A percentile compares a stretch with the other conserved stretches of the same genome.
Evolutionary conservation across 139 green algal species (phyloP).

Genomic region (Chlamydomonas schloesseri): DNA sequence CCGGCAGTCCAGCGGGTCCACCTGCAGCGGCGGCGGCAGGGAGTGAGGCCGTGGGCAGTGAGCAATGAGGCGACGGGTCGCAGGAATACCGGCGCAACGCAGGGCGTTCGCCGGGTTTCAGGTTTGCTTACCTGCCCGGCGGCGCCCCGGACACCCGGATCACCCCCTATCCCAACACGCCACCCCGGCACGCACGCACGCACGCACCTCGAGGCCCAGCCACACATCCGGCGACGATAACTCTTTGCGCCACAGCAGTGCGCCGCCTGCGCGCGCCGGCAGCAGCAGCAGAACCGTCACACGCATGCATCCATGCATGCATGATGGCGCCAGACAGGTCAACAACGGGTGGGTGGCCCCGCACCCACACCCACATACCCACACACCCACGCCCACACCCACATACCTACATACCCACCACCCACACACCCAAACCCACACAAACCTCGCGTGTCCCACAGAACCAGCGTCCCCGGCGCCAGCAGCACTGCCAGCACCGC

Average conservation of each 20-base stretch:
- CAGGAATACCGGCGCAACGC: too few species aligned
- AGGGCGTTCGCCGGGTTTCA: too few species aligned
- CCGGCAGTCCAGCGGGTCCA: conserved; percentile 75
- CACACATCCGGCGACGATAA: conserved; percentile 59
- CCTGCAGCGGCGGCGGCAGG: background rate
- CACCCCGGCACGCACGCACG: too few species aligned
- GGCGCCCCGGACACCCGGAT: too few species aligned
- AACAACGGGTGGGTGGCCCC: too few species aligned
- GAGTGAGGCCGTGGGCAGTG: background rate
- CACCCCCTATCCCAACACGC: too few species aligned
- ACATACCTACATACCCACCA: background rate
- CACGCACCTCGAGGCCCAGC: conserved; percentile 43
- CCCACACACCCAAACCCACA: background rate
- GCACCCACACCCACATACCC: too few species aligned
- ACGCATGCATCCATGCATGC: too few species aligned
- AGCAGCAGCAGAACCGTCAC: background rate
- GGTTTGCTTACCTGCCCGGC: too few species aligned
- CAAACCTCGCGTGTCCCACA: conserved; percentile 79
- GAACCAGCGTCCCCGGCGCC: conserved; percentile 70
- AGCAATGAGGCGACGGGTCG: too few species aligned
- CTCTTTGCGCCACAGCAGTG: conserved; percentile 60
- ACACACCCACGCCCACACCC: too few species aligned
- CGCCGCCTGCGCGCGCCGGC: conserved; percentile 32
- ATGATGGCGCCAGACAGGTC: too few species aligned
- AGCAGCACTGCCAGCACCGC: conserved; percentile 79